phyloP scores from a whole-genome alignment of 2,329 filamentous ascomycete species.

The Aspergillus latus region DNA sequence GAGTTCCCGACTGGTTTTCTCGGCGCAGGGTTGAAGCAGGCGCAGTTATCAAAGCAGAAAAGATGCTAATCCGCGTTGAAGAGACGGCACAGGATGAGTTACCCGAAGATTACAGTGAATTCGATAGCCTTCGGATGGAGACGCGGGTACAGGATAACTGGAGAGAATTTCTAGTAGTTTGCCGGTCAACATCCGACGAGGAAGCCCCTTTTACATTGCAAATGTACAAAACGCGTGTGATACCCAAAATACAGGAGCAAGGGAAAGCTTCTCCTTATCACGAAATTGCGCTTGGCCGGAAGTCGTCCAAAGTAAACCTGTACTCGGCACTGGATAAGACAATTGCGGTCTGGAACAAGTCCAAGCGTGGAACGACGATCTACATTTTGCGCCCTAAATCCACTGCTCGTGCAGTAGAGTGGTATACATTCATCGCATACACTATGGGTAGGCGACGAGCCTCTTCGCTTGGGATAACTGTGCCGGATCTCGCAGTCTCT shows the following conservation, averaged over 20 bases:
- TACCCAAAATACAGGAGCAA: constrained; percentile 58
- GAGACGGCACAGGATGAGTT: constrained; percentile 51
- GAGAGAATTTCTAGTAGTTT: constrained; percentile 64
- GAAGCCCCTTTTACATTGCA: constrained; percentile 58
- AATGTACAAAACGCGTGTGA: constrained; percentile 63
- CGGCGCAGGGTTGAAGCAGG: constrained; percentile 52
- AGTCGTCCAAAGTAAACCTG: constrained; percentile 58
- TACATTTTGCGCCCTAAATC: constrained; percentile 64
- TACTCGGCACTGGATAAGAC: constrained; percentile 68
- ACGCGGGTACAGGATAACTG: constrained; percentile 62
- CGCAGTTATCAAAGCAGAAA: constrained; percentile 66
- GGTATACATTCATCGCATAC: constrained; percentile 66
- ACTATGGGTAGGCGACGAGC: constrained; percentile 60
- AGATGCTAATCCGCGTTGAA: constrained; percentile 66
- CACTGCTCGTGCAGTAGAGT: constrained; percentile 62
- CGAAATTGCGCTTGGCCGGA: constrained; percentile 57
- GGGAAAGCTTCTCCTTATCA: constrained; percentile 57
- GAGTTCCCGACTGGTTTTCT: constrained; percentile 36
- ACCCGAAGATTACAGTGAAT: constrained; percentile 63
- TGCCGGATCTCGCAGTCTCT: constrained; percentile 62
- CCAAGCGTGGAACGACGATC: constrained; percentile 56
- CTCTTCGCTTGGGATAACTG: constrained; percentile 58
- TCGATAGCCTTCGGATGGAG: constrained; percentile 59
- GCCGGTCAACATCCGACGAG: constrained; percentile 57
- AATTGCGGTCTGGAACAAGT: constrained; percentile 61